phyloP scores from a whole-genome alignment of 2,329 filamentous ascomycete species.

The Ascosphaera acerosa region DNA sequence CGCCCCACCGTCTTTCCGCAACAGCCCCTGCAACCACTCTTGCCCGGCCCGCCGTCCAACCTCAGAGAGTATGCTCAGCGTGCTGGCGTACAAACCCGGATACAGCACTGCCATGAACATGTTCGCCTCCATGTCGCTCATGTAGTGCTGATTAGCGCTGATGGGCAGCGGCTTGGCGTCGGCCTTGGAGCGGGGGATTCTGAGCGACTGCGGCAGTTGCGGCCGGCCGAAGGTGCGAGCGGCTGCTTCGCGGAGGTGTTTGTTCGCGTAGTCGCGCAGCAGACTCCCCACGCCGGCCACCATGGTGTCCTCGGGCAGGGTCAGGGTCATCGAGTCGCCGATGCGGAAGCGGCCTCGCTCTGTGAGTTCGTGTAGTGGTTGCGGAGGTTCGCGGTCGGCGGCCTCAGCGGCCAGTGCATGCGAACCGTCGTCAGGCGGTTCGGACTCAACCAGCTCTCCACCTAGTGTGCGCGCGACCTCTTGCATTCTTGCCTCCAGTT shows the following conservation, averaged over 20 bases:
- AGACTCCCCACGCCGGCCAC: slow-evolving; percentile 43
- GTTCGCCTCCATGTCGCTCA: slow-evolving; percentile 36
- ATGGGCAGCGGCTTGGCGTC: slow-evolving; percentile 32
- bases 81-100: slow-evolving; percentile 33
- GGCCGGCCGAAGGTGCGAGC: slow-evolving; percentile 51
- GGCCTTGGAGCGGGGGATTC: slow-evolving; percentile 27
- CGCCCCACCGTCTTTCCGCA: slow-evolving; percentile 30
- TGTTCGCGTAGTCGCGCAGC: slow-evolving; percentile 40
- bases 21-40: slow-evolving; percentile 30
- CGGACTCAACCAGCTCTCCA: slow-evolving; percentile 19
- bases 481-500: slow-evolving; percentile 8
- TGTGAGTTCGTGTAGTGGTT: slow-evolving; percentile 42
- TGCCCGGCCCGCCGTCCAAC: slow-evolving; percentile 33
- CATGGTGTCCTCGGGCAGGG: slow-evolving; percentile 45
- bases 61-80: slow-evolving; percentile 31
- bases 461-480: slow-evolving; percentile 17
- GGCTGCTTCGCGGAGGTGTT: slow-evolving; percentile 49
- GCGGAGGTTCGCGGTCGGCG: slow-evolving; percentile 24
- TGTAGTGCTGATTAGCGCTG: slow-evolving; percentile 27
- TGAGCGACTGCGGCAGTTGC: slow-evolving; percentile 53
- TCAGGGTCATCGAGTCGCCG: slow-evolving; percentile 46
- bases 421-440: too few species aligned
- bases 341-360: slow-evolving; percentile 41
- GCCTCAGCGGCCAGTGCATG: slow-evolving; percentile 14
- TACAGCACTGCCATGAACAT: slow-evolving; percentile 32